phyloP scores from a whole-genome alignment of 1,139 yeast species.

The Nematodospora anomalae region DNA sequence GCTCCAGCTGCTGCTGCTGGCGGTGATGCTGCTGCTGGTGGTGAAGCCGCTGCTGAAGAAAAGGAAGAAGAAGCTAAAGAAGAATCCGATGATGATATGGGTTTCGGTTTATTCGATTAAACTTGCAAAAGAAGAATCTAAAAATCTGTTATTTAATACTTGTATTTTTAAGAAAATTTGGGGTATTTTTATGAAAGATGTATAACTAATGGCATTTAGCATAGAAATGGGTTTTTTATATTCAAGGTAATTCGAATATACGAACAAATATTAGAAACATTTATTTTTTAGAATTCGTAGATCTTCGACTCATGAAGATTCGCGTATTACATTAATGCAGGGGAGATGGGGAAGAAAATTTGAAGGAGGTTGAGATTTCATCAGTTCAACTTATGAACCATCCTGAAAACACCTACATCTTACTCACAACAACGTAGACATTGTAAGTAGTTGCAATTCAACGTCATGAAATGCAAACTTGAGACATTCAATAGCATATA shows the following conservation, averaged over 20 bases:
- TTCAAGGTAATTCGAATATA: background rate
- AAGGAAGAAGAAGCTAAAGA: slow-evolving; percentile 57
- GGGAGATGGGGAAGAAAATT: too few relatives aligned
- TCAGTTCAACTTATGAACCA: too few relatives aligned
- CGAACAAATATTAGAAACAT: too few relatives aligned
- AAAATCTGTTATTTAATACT: background rate
- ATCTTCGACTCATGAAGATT: too few relatives aligned
- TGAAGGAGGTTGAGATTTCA: too few relatives aligned
- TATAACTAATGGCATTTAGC: background rate
- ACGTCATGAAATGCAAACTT: too few relatives aligned
- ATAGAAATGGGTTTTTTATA: background rate
- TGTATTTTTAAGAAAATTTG: background rate
- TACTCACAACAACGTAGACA: too few relatives aligned
- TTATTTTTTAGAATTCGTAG: too few relatives aligned
- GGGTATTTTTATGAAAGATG: background rate
- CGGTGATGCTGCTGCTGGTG: slow-evolving; percentile 54
- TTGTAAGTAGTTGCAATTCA: too few relatives aligned
- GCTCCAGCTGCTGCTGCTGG: slow-evolving; percentile 58
- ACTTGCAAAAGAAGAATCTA: slow-evolving; percentile 13
- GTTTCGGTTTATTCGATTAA: slow-evolving; percentile 84
- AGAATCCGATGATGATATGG: slow-evolving; percentile 74
- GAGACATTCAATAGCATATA: too few relatives aligned
- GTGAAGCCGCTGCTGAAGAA: slow-evolving; percentile 54
- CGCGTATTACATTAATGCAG: too few relatives aligned
- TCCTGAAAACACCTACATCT: too few relatives aligned